Conservation (phyloP, 495 filamentous ascomycete genomes). For the Aspergillus haitiensis region DNA sequence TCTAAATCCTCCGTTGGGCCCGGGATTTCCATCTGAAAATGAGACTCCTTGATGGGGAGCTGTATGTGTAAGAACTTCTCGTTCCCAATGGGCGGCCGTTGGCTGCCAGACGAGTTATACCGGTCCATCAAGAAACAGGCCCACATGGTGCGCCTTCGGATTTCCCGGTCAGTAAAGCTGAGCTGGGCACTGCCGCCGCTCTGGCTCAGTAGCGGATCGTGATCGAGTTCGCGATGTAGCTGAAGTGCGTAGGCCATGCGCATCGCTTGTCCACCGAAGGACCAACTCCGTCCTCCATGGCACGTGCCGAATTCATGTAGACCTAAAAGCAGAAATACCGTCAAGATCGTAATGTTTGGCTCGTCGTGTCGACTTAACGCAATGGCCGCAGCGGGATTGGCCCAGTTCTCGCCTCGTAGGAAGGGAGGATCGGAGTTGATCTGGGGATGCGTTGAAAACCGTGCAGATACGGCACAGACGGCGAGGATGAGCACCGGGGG, state of each 20-base stretch:
- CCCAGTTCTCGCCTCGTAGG: conserved; percentile 88
- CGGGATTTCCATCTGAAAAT: conserved; percentile 88
- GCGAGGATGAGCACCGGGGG: conserved; percentile 88
- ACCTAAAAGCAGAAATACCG: conserved; percentile 81
- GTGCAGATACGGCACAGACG: conserved; percentile 87
- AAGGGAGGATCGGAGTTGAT: conserved; percentile 82
- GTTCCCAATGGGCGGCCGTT: conserved; percentile 86
- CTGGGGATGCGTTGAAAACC: conserved; percentile 93
- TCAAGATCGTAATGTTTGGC: conserved; percentile 93
- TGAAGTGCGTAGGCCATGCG: conserved; percentile 97
- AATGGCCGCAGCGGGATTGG: conserved; percentile 78
- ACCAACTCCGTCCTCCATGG: conserved; percentile 94
- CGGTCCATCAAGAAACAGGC: conserved; percentile 96
- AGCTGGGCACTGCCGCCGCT: conserved; percentile 57
- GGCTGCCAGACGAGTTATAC: conserved; percentile 94
- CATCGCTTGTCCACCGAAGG: conserved; percentile 89
- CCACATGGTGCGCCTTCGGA: conserved; percentile 94
- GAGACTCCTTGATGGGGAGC: conserved; percentile 84
- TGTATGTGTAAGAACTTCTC: conserved; percentile 88
- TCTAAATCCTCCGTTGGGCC: conserved; percentile 83
- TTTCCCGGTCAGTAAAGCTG: conserved; percentile 90
- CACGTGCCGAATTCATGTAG: conserved; percentile 97
- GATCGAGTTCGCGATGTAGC: conserved; percentile 88
- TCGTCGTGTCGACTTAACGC: conserved; percentile 84
- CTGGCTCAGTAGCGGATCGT: conserved; percentile 67